phyloP scores from a whole-genome alignment of 1,139 yeast genomes.

The Geotrichum restrictum region DNA sequence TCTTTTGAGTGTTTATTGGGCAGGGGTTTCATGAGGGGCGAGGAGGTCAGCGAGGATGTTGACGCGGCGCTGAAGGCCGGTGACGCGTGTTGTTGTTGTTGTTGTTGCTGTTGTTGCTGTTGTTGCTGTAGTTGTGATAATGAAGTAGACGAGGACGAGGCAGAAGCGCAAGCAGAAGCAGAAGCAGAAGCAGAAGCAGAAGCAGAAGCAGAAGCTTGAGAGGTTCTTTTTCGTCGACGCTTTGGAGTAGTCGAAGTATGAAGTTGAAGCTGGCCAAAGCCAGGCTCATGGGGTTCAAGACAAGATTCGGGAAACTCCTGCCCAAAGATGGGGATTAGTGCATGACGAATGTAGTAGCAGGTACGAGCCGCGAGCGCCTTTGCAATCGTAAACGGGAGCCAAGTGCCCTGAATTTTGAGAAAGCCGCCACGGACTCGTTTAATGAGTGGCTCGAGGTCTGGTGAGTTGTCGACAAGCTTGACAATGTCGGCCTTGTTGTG shows the following conservation, averaged over 20 bases:
- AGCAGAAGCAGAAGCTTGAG: neutral
- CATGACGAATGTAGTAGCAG: slow-evolving; percentile 72
- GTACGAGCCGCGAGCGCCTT: slow-evolving; percentile 65
- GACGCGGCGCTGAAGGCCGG: neutral
- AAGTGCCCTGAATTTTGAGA: slow-evolving; percentile 90
- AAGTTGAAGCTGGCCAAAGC: slow-evolving; percentile 60
- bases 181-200: no score
- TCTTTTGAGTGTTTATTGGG: neutral
- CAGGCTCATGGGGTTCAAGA: slow-evolving; percentile 58
- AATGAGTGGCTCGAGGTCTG: slow-evolving; percentile 61
- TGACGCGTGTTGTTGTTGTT: neutral
- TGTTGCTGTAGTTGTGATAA: neutral
- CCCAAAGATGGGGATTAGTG: slow-evolving; percentile 80
- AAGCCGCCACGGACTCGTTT: slow-evolving; percentile 87
- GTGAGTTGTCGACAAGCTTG: slow-evolving; percentile 59
- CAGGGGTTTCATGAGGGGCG: neutral
- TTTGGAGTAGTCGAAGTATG: slow-evolving; percentile 6
- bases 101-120: neutral
- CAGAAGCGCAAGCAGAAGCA: no score
- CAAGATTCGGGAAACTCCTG: slow-evolving; percentile 66
- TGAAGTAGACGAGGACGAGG: neutral
- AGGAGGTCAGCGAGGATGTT: neutral
- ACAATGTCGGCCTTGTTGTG: slow-evolving; percentile 73
- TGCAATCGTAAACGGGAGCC: slow-evolving; percentile 78
- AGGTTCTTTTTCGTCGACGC: slow-evolving; percentile 14